Evolutionary conservation across 2,329 filamentous ascomycete species (phyloP), one percentile per base, ranked within the genome.

Genomic region (Pyrenophora seminiperda): DNA sequence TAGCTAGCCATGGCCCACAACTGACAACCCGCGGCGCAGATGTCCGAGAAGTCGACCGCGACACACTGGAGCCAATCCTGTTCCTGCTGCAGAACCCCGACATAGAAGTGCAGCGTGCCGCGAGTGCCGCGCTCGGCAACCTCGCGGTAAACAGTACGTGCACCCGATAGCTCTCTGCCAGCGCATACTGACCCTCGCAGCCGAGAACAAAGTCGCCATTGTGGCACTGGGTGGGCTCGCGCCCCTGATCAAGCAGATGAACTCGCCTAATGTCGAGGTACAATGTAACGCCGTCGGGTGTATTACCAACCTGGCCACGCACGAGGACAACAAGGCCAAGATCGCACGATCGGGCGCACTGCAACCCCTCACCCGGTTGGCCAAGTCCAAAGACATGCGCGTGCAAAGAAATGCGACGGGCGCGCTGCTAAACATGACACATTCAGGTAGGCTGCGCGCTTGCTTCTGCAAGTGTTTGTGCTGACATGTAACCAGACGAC

Each of bases 281-380:
- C 94, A 99, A 76, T 99, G 94, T 80, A 99, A 99, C 74, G 94
- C 94, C 34, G 94, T 99, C 54, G 94, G 94, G 42, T 99, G 94
- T 78, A 99, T 99, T 73, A 99, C 94, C 37, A 99, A 99, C 71
- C 78, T 99, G 48, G 94, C 94, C 46, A 99, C 94, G 2, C 94
- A 99, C 69, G 94, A 99, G 77, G 94, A 97, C 65, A 99, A 99
- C 79, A 99, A 99, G 78, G 92, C 94, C 50, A 97, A 96, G 78
- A 99, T 99, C 73, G 94, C 94, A 62, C 85, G 91, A 54, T 99
- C 94, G 3, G 94, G 94, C 50, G 94, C 94, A 46, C 81, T 99
- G 48, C 90, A 89, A 6, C 94, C 94, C 7, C 79, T 99, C 62
- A 99, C 94, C 37, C 85, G 90, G 57, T 79, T 99, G 50, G 94